Evolutionary conservation across 441 rosid species (phyloP), one percentile per base, ranked within the genome.

Genomic region (Croton laevigatus): DNA sequence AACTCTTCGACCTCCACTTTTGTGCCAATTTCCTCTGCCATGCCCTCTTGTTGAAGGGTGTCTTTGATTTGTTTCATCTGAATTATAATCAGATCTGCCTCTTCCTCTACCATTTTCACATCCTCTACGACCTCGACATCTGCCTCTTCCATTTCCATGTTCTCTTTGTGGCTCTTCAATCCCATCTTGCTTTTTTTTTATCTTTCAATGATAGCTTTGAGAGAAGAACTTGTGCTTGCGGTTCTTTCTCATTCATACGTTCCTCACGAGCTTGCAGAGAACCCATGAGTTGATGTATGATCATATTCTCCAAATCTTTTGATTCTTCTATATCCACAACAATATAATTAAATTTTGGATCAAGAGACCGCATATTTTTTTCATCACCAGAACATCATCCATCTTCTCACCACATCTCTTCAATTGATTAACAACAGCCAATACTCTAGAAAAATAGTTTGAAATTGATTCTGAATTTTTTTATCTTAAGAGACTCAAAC

Each of bases 181-280:
- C 14, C 9, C 10, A 44, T 65, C 59, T 5, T 34, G 44, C 4
- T 49, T 65, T 3, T 65, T n/a, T n/a, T n/a, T n/a, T n/a, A n/a
- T n/a, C 67, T 20, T 63, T 45, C 12, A 49, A 65, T 2, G 59
- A 27, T 17, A 65, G 6, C 19, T 49, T 65, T 34, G 23, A 48
- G 1, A 48, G 69, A 65, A 32, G 42, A 16, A 17, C 44, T 32
- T 65, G 23, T 1, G 27, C 44, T 32, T 48, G 44, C 1, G 9
- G 59, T 48, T 27, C n/a, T 54, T 59, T 48, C 59, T 37, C 2
- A 1, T 40, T 52, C 57, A 16, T 36, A 19, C 55, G n/a, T 38
- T 75, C 75, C 53, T 72, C 62, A 53, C n/a, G 44, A 44, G 46
- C 64, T 69, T 69, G 49, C 14, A 73, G 40, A 0, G 52, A 73